These are phyloP conservation scores for Nematocida homosporus DNA, from an alignment of 371 early-diverging fungal genomes.

Conservation along the genomic window DNA sequence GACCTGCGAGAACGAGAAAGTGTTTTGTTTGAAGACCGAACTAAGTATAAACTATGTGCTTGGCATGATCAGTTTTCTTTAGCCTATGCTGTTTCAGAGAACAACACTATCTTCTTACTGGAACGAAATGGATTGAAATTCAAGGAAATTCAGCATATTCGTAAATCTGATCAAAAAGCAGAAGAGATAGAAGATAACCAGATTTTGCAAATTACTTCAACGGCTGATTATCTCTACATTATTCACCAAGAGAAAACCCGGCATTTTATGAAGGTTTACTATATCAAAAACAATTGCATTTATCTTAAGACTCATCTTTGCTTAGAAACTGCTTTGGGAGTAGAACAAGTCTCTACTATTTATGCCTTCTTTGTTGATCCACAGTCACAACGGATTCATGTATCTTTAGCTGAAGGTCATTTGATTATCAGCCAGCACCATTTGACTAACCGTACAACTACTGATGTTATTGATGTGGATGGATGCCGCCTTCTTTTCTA, in stretches of 20 bases:
- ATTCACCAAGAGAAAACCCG: conserved; percentile 2
- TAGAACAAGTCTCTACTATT: not conserved
- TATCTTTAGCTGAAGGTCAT: not conserved
- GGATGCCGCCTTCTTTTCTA: conserved; percentile 15
- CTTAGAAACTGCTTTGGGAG: not conserved
- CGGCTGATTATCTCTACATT: conserved; percentile 28
- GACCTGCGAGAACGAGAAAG: conserved; percentile 7
- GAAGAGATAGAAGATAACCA: conserved; percentile 22
- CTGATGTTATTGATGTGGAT: conserved; percentile 34
- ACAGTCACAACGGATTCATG: not conserved
- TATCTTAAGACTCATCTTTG: conserved; percentile 11
- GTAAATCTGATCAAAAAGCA: conserved; percentile 10
- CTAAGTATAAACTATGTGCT: conserved; percentile 21
- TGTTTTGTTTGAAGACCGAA: conserved; percentile 43
- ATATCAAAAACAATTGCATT: conserved; percentile 50
- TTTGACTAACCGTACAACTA: conserved; percentile 20
- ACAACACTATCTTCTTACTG: conserved; percentile 33
- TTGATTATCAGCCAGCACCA: not conserved
- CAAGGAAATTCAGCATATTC: conserved; percentile 30
- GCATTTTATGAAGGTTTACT: conserved; percentile 35
- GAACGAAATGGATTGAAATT: conserved; percentile 43
- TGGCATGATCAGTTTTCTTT: conserved; percentile 47
- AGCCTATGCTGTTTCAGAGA: conserved; percentile 40
- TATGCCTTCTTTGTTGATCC: not conserved
- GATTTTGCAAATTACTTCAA: conserved; percentile 1